Evolutionary conservation across 495 filamentous ascomycete species (phyloP).

Genomic region (Letharia columbiana): DNA sequence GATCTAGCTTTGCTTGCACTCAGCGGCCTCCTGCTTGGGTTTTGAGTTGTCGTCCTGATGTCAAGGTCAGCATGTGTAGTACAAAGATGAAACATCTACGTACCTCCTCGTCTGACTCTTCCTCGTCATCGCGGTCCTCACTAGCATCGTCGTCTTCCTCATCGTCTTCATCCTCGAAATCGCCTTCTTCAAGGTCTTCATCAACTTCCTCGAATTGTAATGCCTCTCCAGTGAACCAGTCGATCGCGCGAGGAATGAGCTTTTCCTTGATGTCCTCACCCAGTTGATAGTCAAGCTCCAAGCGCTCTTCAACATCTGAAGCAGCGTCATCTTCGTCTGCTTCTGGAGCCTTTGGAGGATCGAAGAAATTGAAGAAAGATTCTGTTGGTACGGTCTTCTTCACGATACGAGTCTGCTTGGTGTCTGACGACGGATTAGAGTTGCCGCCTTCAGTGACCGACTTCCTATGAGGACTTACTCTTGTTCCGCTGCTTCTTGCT

Average conservation of each 20-base stretch:
- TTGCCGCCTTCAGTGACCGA: not conserved
- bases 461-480: slow-evolving; percentile 53
- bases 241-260: slow-evolving; percentile 94
- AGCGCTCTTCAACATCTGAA: slow-evolving; percentile 90
- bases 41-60: slow-evolving; percentile 85
- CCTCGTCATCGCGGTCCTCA: slow-evolving; percentile 78
- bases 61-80: slow-evolving; percentile 25
- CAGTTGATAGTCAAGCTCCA: slow-evolving; percentile 97
- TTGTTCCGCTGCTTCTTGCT: slow-evolving; percentile 99
- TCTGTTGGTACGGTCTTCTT: slow-evolving; percentile 98
- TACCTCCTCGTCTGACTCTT: slow-evolving; percentile 93
- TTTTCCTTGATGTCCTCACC: slow-evolving; percentile 99
- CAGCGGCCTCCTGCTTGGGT: slow-evolving; percentile 96
- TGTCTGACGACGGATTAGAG: slow-evolving; percentile 49
- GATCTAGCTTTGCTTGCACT: slow-evolving; percentile 97
- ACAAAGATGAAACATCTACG: slow-evolving; percentile 13
- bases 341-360: slow-evolving; percentile 77
- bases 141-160: slow-evolving; percentile 84
- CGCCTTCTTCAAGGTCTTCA: slow-evolving; percentile 75
- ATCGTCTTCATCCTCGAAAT: slow-evolving; percentile 82
- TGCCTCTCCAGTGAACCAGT: slow-evolving; percentile 99
- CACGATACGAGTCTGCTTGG: slow-evolving; percentile 96
- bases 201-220: slow-evolving; percentile 93
- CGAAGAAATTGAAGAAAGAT: slow-evolving; percentile 99
- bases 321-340: slow-evolving; percentile 69